Evolutionary conservation across 2,329 filamentous ascomycete genomes (phyloP), one percentile per base, ranked within the genome.

Genomic region (Aspergillus flavus): DNA sequence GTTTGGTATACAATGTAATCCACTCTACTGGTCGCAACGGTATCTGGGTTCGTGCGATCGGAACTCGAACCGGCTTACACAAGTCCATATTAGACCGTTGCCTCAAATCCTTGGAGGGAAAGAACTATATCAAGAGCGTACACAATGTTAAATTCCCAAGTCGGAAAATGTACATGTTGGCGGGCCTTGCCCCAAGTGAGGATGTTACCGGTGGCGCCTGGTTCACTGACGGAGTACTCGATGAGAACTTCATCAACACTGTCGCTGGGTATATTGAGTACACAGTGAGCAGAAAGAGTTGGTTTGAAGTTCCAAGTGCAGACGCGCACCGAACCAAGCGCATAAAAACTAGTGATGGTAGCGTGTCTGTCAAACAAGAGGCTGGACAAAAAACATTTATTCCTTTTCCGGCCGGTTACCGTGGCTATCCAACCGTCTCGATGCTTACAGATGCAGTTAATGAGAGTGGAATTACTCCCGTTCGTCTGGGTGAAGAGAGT

Each of bases 151-250:
- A 96, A 80, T 90, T 91, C 74, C 92, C 93, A 32, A 91, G 90
- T 69, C 91, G 95, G 75, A 97, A 96, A 80, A 97, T 96, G 86
- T 99, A 95, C 84, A 96, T 99, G 85, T 89, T 97, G 73, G 88
- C 90, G 59, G 89, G 90, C 66, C 86, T 99, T 64, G 87, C 89
- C 12, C 94, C 95, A 0, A 92, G 90, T 59, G 94, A 97, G 66
- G 91, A 95, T 65, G 92, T 96, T 54, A 96, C 93, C 0, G 95
- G 95, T 55, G 95, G 95, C 1, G 91, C 93, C 10, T 99, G 94
- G 92, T 97, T 95, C 77, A 94, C 92, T 9, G 93, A 97, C 66
- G 92, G 93, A 58, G 91, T 94, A 68, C 85, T 98, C 14, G 95
- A 99, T 78, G 89, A 91, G 67, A 91, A 91, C 63, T 92, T 99